Percentiles rank a stretch among this genome's conserved stretches.
Conservation (phyloP, 306 rosid species). For the Cucurbita moschata region DNA sequence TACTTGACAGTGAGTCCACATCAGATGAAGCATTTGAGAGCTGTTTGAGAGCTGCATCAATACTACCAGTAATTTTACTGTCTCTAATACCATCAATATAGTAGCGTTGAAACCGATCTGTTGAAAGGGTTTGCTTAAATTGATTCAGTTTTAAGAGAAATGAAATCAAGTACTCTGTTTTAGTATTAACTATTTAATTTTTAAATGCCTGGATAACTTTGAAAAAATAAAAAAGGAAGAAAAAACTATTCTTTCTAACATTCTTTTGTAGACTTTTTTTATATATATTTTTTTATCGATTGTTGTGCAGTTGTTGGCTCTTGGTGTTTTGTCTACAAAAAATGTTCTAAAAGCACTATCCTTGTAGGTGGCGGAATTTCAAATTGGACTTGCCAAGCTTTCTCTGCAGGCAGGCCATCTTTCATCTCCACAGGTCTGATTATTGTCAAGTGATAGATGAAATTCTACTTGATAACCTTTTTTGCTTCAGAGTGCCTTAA, state of each 20-base stretch:
- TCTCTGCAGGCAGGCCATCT: slow-evolving; percentile 69
- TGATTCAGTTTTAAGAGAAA: not conserved
- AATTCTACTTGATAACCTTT: not conserved
- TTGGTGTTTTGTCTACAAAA: not conserved
- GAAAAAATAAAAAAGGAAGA: not conserved
- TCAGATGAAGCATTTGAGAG: slow-evolving; percentile 81
- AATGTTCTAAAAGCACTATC: not conserved
- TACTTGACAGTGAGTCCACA: slow-evolving; percentile 32
- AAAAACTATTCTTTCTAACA: not conserved
- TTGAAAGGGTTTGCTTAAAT: not conserved
- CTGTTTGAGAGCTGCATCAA: slow-evolving; percentile 78
- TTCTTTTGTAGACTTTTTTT: not conserved
- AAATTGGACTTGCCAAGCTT: slow-evolving; percentile 83
- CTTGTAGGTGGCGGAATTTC: slow-evolving; percentile 82
- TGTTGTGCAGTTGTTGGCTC: not conserved
- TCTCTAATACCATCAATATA: slow-evolving; percentile 3
- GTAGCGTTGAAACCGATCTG: not conserved
- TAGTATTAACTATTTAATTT: not conserved
- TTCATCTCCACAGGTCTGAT: slow-evolving; percentile 67
- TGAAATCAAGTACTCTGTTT: not conserved
- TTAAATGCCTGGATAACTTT: not conserved
- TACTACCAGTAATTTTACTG: slow-evolving; percentile 52
- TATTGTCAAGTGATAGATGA: slow-evolving; percentile 10
- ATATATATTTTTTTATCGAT: not conserved
- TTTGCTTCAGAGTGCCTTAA: not conserved